These are phyloP conservation scores for Penicillium diatomitis DNA, from an alignment of 495 filamentous ascomycete species.

Conservation along the genomic window DNA sequence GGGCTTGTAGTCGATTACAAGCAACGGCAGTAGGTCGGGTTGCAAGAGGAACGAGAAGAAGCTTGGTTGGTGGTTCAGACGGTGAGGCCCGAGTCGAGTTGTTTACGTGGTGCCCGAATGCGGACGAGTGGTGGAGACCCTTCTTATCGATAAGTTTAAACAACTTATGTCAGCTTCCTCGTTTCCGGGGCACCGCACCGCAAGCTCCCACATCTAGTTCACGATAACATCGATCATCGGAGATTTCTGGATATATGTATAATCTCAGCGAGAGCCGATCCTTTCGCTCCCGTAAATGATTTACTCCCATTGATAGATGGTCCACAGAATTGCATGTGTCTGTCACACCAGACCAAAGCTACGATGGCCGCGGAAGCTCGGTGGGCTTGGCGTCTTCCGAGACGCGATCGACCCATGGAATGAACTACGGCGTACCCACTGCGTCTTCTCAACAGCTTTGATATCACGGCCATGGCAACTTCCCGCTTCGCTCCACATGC, in stretches of 20 bases:
- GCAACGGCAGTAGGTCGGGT: constrained; percentile 1
- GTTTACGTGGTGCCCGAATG: constrained; percentile 34
- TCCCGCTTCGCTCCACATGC: constrained; percentile 5
- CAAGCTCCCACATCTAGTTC: not conserved
- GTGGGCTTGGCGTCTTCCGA: not conserved
- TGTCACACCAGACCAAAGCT: no score
- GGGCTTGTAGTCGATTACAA: not conserved
- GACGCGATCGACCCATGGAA: not conserved
- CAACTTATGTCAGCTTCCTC: constrained; percentile 8
- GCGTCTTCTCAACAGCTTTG: not conserved
- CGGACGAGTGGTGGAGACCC: constrained; percentile 22
- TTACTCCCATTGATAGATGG: no score
- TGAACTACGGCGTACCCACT: constrained; percentile 2
- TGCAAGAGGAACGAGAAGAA: constrained; percentile 1
- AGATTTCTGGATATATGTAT: no score
- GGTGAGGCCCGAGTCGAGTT: constrained; percentile 38
- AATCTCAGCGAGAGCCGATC: no score
- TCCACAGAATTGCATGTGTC: no score
- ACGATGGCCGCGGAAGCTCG: no score
- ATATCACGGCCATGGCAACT: constrained; percentile 7
- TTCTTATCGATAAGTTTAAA: constrained; percentile 43
- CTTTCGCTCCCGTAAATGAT: no score
- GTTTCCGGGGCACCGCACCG: constrained; percentile 6
- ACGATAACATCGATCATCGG: no score
- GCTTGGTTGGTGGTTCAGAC: constrained; percentile 10